Evolutionary conservation across 139 green algal species (phyloP).

Genomic region (Ettlia oleoabundans): DNA sequence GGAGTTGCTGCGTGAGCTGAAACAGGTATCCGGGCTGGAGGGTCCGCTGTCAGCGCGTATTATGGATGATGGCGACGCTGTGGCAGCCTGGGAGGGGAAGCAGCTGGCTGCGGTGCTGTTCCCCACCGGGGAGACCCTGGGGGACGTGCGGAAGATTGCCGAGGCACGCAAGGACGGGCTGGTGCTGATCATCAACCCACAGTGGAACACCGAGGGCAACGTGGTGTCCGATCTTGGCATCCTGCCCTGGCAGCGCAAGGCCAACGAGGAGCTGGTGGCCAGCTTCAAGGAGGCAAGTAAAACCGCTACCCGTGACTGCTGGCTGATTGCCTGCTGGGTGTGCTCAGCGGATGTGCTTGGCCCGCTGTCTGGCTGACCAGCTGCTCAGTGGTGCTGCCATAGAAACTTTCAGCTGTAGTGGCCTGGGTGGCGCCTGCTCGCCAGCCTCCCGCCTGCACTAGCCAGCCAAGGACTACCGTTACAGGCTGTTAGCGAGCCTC

Average conservation of each 20-base stretch:
- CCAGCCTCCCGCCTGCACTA: too few species aligned
- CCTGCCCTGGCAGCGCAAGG: slow-evolving; percentile 34
- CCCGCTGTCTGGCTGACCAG: too few species aligned
- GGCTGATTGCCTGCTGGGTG: too few species aligned
- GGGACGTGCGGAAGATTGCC: slow-evolving; percentile 51
- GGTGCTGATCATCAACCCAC: slow-evolving; percentile 83
- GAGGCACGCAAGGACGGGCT: slow-evolving; percentile 48
- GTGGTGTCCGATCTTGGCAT: slow-evolving; percentile 65
- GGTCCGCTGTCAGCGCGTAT: slow-evolving; percentile 65
- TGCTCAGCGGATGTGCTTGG: too few species aligned
- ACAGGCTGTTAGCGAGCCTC: too few species aligned
- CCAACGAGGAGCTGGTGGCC: slow-evolving; percentile 57
- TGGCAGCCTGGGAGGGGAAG: slow-evolving; percentile 71
- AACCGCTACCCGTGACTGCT: too few species aligned
- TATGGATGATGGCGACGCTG: slow-evolving; percentile 84
- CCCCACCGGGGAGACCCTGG: slow-evolving; percentile 72
- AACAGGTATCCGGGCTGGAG: slow-evolving; percentile 59
- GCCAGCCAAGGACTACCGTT: too few species aligned
- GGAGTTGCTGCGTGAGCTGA: slow-evolving; percentile 71
- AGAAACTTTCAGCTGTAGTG: too few species aligned
- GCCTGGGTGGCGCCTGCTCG: too few species aligned
- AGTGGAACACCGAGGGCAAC: slow-evolving; percentile 64
- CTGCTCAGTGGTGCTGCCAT: too few species aligned
- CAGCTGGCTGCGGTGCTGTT: slow-evolving; percentile 80
- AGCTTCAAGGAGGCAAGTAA: slow-evolving; percentile 68